Percentiles rank a stretch among this genome's conserved stretches.
These are phyloP conservation scores for Phytophthora citrophthora DNA, from an alignment of 352 stramenopile genomes.

Conservation along the genomic window DNA sequence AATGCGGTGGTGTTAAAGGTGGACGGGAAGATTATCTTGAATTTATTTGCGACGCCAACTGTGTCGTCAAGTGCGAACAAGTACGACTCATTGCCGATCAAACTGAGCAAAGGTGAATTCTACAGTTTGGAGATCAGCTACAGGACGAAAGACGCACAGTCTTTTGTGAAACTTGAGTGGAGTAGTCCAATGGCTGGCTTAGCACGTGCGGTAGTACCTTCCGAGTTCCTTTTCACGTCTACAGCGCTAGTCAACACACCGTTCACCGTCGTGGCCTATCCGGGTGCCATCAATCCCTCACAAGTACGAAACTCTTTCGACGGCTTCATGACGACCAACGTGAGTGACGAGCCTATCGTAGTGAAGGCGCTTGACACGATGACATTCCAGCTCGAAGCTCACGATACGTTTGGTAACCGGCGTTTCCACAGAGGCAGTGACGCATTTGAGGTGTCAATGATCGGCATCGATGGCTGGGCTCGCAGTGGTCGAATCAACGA, in stretches of 20 bases:
- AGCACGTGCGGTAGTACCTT: conserved; percentile 19
- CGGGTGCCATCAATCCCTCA: conserved; percentile 66
- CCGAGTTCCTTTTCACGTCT: conserved; percentile 44
- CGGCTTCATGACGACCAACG: conserved; percentile 47
- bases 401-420: conserved; percentile 81
- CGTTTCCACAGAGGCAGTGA: conserved; percentile 88
- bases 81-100: conserved; percentile 26
- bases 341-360: conserved; percentile 28
- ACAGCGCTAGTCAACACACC: conserved; percentile 55
- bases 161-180: conserved; percentile 88
- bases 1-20: conserved; percentile 81
- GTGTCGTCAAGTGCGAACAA: conserved; percentile 37
- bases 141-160: conserved; percentile 76
- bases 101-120: conserved; percentile 53
- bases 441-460: conserved; percentile 82
- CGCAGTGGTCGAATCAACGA: conserved; percentile 88
- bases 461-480: conserved; percentile 88
- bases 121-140: conserved; percentile 89
- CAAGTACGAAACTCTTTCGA: conserved; percentile 72
- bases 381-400: conserved; percentile 83
- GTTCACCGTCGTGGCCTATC: conserved; percentile 75
- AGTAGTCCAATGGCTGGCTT: conserved; percentile 44
- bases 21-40: conserved; percentile 68
- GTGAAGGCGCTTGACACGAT: conserved; percentile 54
- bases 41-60: conserved; percentile 32